A percentile compares a stretch with the other conserved stretches of the same genome.
These are phyloP conservation scores for Penicillium chermesinum DNA, from an alignment of 495 filamentous ascomycete genomes.

Conservation along the genomic window DNA sequence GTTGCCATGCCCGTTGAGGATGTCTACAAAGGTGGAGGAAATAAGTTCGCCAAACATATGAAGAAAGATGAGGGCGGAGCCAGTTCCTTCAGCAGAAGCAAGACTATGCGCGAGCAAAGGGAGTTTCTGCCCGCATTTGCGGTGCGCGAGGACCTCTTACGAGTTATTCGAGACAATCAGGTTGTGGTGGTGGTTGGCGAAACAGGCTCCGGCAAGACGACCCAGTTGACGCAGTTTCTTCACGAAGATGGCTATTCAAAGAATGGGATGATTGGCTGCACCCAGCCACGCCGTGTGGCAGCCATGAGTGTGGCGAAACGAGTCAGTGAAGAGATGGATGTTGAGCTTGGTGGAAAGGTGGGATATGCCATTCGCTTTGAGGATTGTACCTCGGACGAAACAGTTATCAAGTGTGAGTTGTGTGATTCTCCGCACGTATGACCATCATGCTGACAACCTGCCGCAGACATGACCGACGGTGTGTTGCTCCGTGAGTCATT, in stretches of 20 bases:
- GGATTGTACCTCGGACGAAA: slow-evolving; percentile 93
- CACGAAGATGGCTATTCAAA: slow-evolving; percentile 91
- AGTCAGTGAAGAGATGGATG: slow-evolving; percentile 98
- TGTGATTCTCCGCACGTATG: not conserved
- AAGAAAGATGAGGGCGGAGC: slow-evolving; percentile 79
- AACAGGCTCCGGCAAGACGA: slow-evolving; percentile 95
- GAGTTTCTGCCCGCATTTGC: slow-evolving; percentile 96
- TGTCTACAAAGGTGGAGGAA: slow-evolving; percentile 53
- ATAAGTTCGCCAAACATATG: slow-evolving; percentile 87
- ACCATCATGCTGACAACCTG: slow-evolving; percentile 16
- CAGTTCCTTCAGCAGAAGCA: slow-evolving; percentile 89
- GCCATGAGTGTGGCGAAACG: slow-evolving; percentile 99
- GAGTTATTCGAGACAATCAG: slow-evolving; percentile 94
- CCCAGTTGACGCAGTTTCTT: slow-evolving; percentile 91
- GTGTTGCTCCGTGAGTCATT: slow-evolving; percentile 91
- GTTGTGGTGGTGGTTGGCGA: slow-evolving; percentile 95
- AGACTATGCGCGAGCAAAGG: slow-evolving; percentile 84
- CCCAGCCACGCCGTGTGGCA: slow-evolving; percentile 89
- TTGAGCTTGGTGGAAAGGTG: slow-evolving; percentile 80
- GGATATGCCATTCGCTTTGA: slow-evolving; percentile 99
- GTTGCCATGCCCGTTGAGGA: slow-evolving; percentile 71
- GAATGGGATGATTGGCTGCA: slow-evolving; percentile 86
- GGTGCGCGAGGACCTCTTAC: slow-evolving; percentile 89
- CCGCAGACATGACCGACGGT: slow-evolving; percentile 89
- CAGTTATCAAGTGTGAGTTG: slow-evolving; percentile 79